Evolutionary conservation across 192 early-diverging fungal genomes (phyloP), one percentile per base, ranked within the genome.

Genomic region (Fimicolochytrium jonesii): DNA sequence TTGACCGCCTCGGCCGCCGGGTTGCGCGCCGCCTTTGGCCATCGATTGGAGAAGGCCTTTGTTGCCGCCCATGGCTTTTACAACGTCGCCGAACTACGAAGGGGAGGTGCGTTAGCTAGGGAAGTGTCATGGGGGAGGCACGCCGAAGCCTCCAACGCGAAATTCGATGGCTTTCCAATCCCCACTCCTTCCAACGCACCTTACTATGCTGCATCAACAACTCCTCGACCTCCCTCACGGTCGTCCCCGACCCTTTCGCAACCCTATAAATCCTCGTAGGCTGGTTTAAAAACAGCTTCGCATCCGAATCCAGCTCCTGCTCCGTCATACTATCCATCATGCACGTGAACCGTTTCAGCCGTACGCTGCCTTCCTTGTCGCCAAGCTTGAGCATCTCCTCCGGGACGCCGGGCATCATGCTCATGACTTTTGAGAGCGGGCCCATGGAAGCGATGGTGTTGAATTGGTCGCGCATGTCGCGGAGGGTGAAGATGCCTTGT

Each of bases 261-360:
- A 97, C 82, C 20, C 95, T 85, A 6, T 80, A 60, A 34, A 97
- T 64, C 26, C 94, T 76, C 36, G 70, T 77, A 26, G 80, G 82
- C 44, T 96, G 80, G 17, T 86, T 77, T 1, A 69, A 66, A 70
- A 97, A 96, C n/a, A 87, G 41, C 54, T 88, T 89, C 28, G 86
- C 90, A 64, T 96, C 94, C 61, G 89, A 86, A 62, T 88, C 89
- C 26, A 97, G 75, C 72, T 97, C 95, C 52, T 68, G 33, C 15
- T 95, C 91, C 3, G 83, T 97, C 95, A 97, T 97, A 62, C 89
- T 92, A 68, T 97, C 95, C 83, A 97, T 92, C 66, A 95, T 87
- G 57, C 88, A 90, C 86, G 93, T 88, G 68, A 89, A 90, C 17
- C 79, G 73, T 58, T 88, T 88, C 54, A 88, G 71, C 28, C 79